A percentile compares a stretch with the other conserved stretches of the same genome.
phyloP scores from a whole-genome alignment of 805 yeast genomes.

The Candida verbasci region DNA sequence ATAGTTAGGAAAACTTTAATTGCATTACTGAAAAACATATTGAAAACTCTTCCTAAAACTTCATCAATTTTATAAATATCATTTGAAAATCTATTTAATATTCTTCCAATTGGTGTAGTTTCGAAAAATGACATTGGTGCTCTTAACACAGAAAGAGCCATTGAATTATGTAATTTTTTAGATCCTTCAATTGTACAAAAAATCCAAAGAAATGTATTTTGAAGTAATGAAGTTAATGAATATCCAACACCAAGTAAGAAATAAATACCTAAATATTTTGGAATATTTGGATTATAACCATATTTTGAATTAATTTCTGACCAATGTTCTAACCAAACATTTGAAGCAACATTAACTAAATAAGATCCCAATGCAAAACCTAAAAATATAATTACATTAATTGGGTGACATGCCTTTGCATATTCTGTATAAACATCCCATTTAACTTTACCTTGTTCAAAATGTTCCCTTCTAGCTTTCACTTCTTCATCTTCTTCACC shows the following conservation, averaged over 20 bases:
- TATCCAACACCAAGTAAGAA: conserved; percentile 68
- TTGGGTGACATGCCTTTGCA: conserved; percentile 81
- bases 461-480: conserved; percentile 60
- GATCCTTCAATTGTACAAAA: conserved; percentile 84
- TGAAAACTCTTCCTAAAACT: conserved; percentile 62
- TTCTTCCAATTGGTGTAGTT: conserved; percentile 92
- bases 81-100: conserved; percentile 84
- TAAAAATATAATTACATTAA: conserved; percentile 56
- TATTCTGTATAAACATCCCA: conserved; percentile 81
- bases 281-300: conserved; percentile 71
- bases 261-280: conserved; percentile 70
- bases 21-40: conserved; percentile 60
- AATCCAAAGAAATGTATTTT: conserved; percentile 70
- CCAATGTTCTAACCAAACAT: conserved; percentile 96
- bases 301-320: conserved; percentile 75
- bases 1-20: conserved; percentile 71
- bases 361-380: conserved; percentile 53
- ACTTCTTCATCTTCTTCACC: conserved; percentile 34
- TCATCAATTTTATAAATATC: conserved; percentile 91
- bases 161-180: conserved; percentile 61
- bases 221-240: conserved; percentile 56
- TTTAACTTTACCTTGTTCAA: conserved; percentile 91
- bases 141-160: conserved; percentile 69
- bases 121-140: conserved; percentile 97
- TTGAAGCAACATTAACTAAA: conserved; percentile 60